Conservation (phyloP, 2,329 filamentous ascomycete species). For the Xylariaceae sp. region DNA sequence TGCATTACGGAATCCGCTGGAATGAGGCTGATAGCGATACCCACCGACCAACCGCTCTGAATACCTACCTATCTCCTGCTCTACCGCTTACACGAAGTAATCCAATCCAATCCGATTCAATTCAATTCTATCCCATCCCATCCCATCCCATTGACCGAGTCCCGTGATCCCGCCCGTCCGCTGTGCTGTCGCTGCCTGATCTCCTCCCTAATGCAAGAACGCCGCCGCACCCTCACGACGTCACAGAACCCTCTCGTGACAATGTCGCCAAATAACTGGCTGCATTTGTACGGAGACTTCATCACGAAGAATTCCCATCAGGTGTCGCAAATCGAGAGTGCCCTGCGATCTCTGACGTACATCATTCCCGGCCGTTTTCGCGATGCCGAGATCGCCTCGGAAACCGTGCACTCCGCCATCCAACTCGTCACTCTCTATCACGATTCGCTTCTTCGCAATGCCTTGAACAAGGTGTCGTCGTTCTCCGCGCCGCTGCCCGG, state of each 20-base stretch:
- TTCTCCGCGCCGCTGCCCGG: slow-evolving; percentile 49
- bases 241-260: slow-evolving; percentile 41
- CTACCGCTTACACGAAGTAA: not conserved
- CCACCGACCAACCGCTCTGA: too few relatives aligned
- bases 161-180: slow-evolving; percentile 19
- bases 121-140: too few relatives aligned
- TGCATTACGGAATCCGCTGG: too few relatives aligned
- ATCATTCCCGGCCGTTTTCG: slow-evolving; percentile 88
- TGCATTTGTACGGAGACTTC: slow-evolving; percentile 76
- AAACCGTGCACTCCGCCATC: slow-evolving; percentile 82
- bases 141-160: not conserved
- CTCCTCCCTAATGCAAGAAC: slow-evolving; percentile 15
- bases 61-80: too few relatives aligned
- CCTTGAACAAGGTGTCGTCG: slow-evolving; percentile 57
- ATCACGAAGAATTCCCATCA: slow-evolving; percentile 92
- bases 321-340: slow-evolving; percentile 91
- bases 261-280: slow-evolving; percentile 56
- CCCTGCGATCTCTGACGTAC: slow-evolving; percentile 86
- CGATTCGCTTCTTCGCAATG: slow-evolving; percentile 71
- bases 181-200: slow-evolving; percentile 16
- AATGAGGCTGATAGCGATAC: too few relatives aligned
- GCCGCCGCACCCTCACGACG: slow-evolving; percentile 5
- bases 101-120: not conserved
- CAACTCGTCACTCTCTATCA: slow-evolving; percentile 91
- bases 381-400: slow-evolving; percentile 91